Percentiles rank a stretch among this genome's conserved stretches.
Evolutionary conservation across 2,329 filamentous ascomycete species (phyloP).

Genomic region (Beauveria varroae): DNA sequence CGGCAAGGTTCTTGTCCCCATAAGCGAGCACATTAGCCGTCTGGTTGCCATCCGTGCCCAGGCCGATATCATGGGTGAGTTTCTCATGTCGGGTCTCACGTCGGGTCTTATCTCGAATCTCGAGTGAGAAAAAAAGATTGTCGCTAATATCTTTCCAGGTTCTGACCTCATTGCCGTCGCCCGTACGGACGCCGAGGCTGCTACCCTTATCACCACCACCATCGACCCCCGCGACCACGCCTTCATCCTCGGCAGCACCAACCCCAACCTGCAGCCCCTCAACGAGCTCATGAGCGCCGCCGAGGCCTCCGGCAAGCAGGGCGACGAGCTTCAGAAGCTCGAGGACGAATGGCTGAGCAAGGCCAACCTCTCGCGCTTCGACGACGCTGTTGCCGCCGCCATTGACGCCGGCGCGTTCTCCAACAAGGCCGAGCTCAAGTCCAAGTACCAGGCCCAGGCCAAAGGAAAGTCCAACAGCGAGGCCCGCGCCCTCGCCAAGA

Average conservation of each 20-base stretch:
- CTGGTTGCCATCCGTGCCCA: slow-evolving; percentile 94
- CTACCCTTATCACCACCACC: slow-evolving; percentile 91
- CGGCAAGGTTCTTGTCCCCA: slow-evolving; percentile 93
- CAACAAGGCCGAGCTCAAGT: slow-evolving; percentile 61
- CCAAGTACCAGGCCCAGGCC: slow-evolving; percentile 57
- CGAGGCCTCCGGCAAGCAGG: slow-evolving; percentile 73
- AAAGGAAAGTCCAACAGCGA: slow-evolving; percentile 84
- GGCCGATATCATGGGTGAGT: slow-evolving; percentile 90
- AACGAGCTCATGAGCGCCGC: slow-evolving; percentile 87
- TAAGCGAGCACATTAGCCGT: slow-evolving; percentile 96
- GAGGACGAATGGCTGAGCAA: slow-evolving; percentile 81
- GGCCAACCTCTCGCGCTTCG: slow-evolving; percentile 79
- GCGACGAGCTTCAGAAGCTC: slow-evolving; percentile 75
- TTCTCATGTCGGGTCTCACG: neutral
- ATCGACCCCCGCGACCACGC: slow-evolving; percentile 93
- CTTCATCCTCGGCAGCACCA: slow-evolving; percentile 87
- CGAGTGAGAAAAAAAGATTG: neutral
- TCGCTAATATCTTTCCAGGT: slow-evolving; percentile 34
- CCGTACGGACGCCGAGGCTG: slow-evolving; percentile 94
- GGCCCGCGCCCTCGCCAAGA: slow-evolving; percentile 70
- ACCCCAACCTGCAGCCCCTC: slow-evolving; percentile 73
- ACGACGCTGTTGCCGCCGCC: slow-evolving; percentile 77
- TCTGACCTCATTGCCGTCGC: slow-evolving; percentile 84
- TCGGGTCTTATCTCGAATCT: neutral
- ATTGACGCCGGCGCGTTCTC: slow-evolving; percentile 62